Percentiles rank a stretch among this genome's conserved stretches.
These are phyloP conservation scores for Friedmanniomyces simplex DNA, from an alignment of 495 filamentous ascomycete genomes.

Conservation along the genomic window DNA sequence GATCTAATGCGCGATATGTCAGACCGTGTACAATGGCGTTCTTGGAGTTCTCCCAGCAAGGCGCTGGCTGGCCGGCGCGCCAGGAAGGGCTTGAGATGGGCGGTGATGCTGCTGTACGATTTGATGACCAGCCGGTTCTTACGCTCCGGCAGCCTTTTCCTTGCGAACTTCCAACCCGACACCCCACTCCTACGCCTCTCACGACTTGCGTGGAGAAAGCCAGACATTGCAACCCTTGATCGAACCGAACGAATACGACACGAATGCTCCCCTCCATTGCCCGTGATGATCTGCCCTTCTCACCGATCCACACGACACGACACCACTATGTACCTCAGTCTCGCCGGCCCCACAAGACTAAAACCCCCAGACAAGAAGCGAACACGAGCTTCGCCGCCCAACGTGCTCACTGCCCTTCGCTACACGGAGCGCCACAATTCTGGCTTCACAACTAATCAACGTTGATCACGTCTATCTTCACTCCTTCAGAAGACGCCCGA, in stretches of 20 bases:
- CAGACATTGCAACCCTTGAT: too few species aligned
- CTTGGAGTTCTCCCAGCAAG: neutral
- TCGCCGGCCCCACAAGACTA: slow-evolving; percentile 7
- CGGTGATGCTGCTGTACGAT: slow-evolving; percentile 10
- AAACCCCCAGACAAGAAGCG: neutral
- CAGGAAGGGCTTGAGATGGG: slow-evolving; percentile 2
- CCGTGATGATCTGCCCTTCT: neutral
- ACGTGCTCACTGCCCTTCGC: neutral
- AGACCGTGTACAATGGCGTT: slow-evolving; percentile 11
- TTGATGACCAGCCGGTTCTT: slow-evolving; percentile 11
- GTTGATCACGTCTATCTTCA: slow-evolving; percentile 20
- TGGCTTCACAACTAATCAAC: slow-evolving; percentile 1
- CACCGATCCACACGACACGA: neutral
- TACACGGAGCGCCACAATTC: neutral
- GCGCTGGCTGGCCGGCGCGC: slow-evolving; percentile 13
- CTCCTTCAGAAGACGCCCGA: slow-evolving; percentile 15
- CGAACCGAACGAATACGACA: neutral
- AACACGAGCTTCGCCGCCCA: neutral
- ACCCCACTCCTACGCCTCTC: neutral
- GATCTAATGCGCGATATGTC: slow-evolving; percentile 1
- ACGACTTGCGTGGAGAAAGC: too few species aligned
- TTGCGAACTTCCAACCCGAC: neutral
- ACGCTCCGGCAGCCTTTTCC: slow-evolving; percentile 10
- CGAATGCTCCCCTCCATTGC: neutral
- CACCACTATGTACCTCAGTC: neutral